Base-by-base conservation (phyloP, 73 alveolate species). In the Paramecium tetraurelia region DNA sequence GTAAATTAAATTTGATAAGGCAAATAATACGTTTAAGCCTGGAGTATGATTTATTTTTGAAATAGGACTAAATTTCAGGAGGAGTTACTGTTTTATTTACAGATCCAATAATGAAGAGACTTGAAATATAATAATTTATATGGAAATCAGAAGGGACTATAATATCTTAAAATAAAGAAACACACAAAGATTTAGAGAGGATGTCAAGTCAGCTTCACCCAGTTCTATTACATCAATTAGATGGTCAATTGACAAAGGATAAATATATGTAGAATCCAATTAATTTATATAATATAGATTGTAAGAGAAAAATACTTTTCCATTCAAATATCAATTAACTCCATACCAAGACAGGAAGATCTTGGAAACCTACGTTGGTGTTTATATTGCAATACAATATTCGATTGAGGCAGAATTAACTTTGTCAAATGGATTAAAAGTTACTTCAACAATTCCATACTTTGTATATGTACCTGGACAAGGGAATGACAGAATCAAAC, bases 361-460 rank as follows among this genome's bases (percentile, higher is more conserved):
- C 9, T 11, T 80, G 6, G 90, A 80, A 80, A 43, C 90, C 14
- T 80, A 80, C 43, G 90, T 80, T 80, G 90, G 90, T 20, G 90
- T 46, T 8, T 80, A 80, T 44, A 14, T 80, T 21, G 72, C 72
- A 24, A 40, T 72, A 36, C 16, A 40, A 36, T 72, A 72, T 72
- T 35, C 57, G 38, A 36, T 72, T 7, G 86, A 72, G 31, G 68
- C 57, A 14, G 86, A 72, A 72, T 72, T 72, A 36, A 36, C 86
- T 33, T 72, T 63, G 31, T 29, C 46, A 7, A 63, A 33, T 63
- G 84, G 84, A 63, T 63, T 63, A 63, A 63, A 63, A 27, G 46
- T 63, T 27, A 27, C 84, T 3, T 31, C 18, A 31, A 63, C 27
- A 12, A 33, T 27, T 27, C 84, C 84, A 11, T 63, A 31, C 14